Base-by-base conservation (phyloP, 108 stramenopile genomes). In the Conticribra weissflogii region DNA sequence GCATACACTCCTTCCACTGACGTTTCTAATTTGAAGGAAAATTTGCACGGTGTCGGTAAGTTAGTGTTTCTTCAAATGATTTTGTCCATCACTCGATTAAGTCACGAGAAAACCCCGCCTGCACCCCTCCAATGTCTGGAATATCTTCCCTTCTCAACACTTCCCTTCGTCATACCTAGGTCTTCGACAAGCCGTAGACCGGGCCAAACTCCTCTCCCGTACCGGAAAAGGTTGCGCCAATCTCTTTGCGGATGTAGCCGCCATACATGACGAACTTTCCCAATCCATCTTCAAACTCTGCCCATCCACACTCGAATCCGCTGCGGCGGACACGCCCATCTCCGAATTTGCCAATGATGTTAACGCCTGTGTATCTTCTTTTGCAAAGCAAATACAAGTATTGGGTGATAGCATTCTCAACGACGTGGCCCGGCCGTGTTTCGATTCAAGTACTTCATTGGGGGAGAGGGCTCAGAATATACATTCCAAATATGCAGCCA, bases 1-100 rank as follows among this genome's bases (percentile, higher is more conserved):
- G 33, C 44, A 24, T 74, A 56, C 33, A 74, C 72, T 19, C 72
- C 72, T 21, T 9, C 63, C 36, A 21, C 41, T 7, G 72, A 74
- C 25, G 58, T 65, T 1, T 47, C 47, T 49, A 34, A 55, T 17
- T 50, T 44, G 3, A 65, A 65, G 29, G 51, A 59, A 50, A 74
- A 65, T 44, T 54, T 74, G 21, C 75, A 76, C 24, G 75, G 75
- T 22, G 29, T 68, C 22, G 75, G 64, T 41, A 41, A 41, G 36
- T 41, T 12, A 41, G 8, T 12, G 12, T 59, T 41, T 41, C 12
- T 41, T 41, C 12, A 41, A 41, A 59, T 34, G 32, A 36, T 4
- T 51, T 5, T 18, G 22, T 22, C 4, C 50, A 51, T 51, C n/a
- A n/a, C n/a, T n/a, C n/a, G n/a, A n/a, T n/a, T n/a, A n/a, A n/a